Evolutionary conservation across 805 yeast species (phyloP).

Genomic region (Candida chauliodis): DNA sequence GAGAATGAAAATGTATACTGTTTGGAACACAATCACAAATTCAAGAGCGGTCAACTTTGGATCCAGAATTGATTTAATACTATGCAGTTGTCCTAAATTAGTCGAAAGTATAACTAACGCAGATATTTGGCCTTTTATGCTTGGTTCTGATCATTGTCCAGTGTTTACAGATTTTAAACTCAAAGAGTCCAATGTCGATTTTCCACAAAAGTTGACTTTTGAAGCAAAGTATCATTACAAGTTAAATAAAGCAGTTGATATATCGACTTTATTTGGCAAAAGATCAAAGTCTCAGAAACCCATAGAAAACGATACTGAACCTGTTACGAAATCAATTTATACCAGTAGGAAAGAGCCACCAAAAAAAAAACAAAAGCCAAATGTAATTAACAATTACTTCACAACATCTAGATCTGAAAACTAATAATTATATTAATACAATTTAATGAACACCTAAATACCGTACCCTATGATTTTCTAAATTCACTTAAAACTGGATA

Average conservation of each 20-base stretch:
- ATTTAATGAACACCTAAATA: not conserved
- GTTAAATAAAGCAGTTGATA: slow-evolving; percentile 29
- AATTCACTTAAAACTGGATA: slow-evolving; percentile 98
- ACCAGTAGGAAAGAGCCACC: slow-evolving; percentile 6
- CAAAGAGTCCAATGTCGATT: not conserved
- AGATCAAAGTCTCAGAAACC: slow-evolving; percentile 7
- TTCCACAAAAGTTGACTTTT: slow-evolving; percentile 31
- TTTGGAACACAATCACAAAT: slow-evolving; percentile 82
- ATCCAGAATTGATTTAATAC: slow-evolving; percentile 78
- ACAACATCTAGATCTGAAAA: no score
- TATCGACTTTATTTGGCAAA: slow-evolving; percentile 25
- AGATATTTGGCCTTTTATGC: slow-evolving; percentile 62
- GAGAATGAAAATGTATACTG: slow-evolving; percentile 70
- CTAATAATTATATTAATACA: slow-evolving; percentile 4
- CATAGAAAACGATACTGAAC: slow-evolving; percentile 3
- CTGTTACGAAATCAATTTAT: not conserved
- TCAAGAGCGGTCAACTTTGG: slow-evolving; percentile 82
- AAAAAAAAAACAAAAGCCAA: slow-evolving; percentile 3
- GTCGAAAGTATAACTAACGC: slow-evolving; percentile 31
- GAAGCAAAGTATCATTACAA: slow-evolving; percentile 54
- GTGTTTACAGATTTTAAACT: slow-evolving; percentile 62
- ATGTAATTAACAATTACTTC: not conserved
- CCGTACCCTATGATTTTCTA: slow-evolving; percentile 59
- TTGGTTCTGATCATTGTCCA: slow-evolving; percentile 97
- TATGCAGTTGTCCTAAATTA: slow-evolving; percentile 39